Evolutionary conservation across 1,284 basidiomycete genomes (phyloP).

Genomic region (Moesziomyces globuligerus): DNA sequence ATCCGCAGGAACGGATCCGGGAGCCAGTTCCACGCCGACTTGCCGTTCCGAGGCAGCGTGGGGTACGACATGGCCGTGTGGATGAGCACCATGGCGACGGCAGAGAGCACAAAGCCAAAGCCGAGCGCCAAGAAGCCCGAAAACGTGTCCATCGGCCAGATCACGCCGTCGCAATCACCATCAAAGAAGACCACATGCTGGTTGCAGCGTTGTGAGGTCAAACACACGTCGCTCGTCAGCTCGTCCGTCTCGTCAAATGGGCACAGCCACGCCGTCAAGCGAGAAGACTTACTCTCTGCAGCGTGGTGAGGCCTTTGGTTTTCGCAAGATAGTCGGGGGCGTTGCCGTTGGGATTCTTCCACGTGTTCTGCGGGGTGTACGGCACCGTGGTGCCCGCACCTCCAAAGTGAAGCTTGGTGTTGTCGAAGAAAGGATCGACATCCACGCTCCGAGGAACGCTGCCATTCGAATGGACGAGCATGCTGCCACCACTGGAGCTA

Average conservation of each 20-base stretch:
- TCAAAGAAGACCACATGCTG: slow-evolving; percentile 72
- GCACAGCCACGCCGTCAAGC: too few relatives aligned
- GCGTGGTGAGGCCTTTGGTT: slow-evolving; percentile 49
- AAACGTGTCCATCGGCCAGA: slow-evolving; percentile 73
- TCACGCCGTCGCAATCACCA: slow-evolving; percentile 71
- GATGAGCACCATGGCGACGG: slow-evolving; percentile 68
- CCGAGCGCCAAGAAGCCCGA: slow-evolving; percentile 70
- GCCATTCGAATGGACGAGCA: slow-evolving; percentile 15
- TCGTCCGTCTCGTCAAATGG: background rate
- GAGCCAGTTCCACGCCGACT: slow-evolving; percentile 30
- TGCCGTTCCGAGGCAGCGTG: slow-evolving; percentile 34
- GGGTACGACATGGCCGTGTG: slow-evolving; percentile 65
- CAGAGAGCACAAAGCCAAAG: slow-evolving; percentile 69
- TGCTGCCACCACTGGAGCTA: background rate
- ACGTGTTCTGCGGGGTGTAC: slow-evolving; percentile 53
- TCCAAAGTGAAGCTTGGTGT: slow-evolving; percentile 34
- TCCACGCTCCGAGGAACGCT: slow-evolving; percentile 32
- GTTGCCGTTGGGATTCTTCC: slow-evolving; percentile 43
- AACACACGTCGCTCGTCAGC: too few relatives aligned
- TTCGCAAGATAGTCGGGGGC: slow-evolving; percentile 42
- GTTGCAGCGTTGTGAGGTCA: too few relatives aligned
- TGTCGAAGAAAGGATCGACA: slow-evolving; percentile 50
- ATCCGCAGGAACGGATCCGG: slow-evolving; percentile 71
- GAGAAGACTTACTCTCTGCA: slow-evolving; percentile 66
- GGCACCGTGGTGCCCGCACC: slow-evolving; percentile 38